Evolutionary conservation across 2,329 filamentous ascomycete genomes (phyloP), one percentile per base, ranked within the genome.

Genomic region (Mycosphaerella sp.): DNA sequence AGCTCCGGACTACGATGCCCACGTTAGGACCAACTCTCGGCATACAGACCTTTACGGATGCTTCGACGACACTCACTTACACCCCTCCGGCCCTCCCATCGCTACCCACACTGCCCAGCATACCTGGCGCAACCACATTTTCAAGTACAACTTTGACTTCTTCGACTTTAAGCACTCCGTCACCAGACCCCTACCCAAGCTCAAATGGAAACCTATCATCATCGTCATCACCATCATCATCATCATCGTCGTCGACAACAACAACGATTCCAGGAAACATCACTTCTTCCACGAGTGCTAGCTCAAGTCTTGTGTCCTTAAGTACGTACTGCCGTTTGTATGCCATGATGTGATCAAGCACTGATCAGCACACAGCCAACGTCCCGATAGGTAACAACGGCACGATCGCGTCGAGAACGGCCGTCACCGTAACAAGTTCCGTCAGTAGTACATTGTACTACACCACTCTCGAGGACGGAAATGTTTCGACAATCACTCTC

Each of bases 391-490:
- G 57, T 46, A 54, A 51, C n/a, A 60, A 59, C 40, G 51, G 49
- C 23, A 58, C 60, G 12, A 57, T 55, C 36, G 60, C 62, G 2
- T 62, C 61, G 4, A 57, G 49, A 40, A 60, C 60, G 12, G 62
- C 59, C 6, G 54, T 60, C 12, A 56, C 50, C 26, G 34, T 55
- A n/a, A 62, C 50, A 32, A 51, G 34, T 17, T 43, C 44, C 11
- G 40, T 50, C 46, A 53, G 55, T 26, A 48, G 60, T 36, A 50
- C 49, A 32, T 41, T 61, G 17, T 64, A 62, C 50, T 38, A 65
- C n/a, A 58, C 60, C 9, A 67, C 66, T 2, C 59, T 67, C 12
- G 45, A 52, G 11, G 48, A 65, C 49, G 65, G 66, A 14, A 46
- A 56, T n/a, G 57, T 62, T 2, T 45, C 58, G 10, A 66, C 62